A percentile compares a stretch with the other conserved stretches of the same genome.
These are phyloP conservation scores for Eucalyptus sp. DNA, from an alignment of 345 rosid genomes.

Conservation along the genomic window DNA sequence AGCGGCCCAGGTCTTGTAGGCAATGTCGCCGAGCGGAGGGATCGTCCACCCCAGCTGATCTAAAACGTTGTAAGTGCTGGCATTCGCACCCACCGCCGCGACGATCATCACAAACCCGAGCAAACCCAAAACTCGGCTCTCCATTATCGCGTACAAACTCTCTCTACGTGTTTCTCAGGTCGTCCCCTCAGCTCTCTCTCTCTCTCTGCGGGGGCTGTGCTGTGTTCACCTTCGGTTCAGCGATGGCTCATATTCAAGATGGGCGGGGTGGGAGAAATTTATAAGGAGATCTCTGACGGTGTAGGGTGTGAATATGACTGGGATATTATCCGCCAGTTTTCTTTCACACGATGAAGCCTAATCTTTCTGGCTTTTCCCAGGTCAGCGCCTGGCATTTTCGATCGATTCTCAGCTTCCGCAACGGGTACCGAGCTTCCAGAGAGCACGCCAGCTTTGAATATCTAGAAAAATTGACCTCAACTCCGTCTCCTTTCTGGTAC, in stretches of 20 bases:
- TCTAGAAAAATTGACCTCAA: background rate
- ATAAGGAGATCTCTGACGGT: background rate
- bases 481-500: background rate
- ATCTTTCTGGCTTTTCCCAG: background rate
- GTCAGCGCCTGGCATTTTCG: background rate
- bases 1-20: slow-evolving; percentile 1
- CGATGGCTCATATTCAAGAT: background rate
- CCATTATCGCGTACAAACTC: background rate
- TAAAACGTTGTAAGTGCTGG: background rate
- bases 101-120: background rate
- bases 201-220: background rate
- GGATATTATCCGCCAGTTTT: background rate
- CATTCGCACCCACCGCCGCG: background rate
- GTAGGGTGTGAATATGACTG: background rate
- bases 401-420: background rate
- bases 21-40: slow-evolving; percentile 1
- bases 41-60: background rate
- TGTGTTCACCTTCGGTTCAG: background rate
- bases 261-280: background rate
- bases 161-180: background rate
- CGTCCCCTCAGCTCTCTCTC: background rate
- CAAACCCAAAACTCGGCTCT: background rate
- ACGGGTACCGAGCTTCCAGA: background rate
- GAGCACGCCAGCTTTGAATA: background rate
- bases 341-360: background rate